phyloP scores from a whole-genome alignment of 2,329 filamentous ascomycete genomes.

The Trichoderma sp. region DNA sequence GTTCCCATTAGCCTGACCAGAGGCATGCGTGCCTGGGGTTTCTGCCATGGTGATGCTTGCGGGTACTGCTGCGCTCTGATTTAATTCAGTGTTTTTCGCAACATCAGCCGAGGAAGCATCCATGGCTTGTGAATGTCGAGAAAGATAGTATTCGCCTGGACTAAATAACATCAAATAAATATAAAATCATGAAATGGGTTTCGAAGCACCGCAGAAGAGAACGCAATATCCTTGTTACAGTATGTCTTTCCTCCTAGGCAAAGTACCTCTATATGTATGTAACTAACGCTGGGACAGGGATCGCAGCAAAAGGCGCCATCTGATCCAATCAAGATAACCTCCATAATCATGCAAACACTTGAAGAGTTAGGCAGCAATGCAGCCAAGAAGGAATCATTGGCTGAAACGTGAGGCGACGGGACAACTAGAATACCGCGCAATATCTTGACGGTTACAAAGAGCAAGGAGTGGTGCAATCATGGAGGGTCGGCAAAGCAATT shows the following conservation, averaged over 20 bases:
- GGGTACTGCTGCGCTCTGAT: background rate
- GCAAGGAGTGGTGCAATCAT: background rate
- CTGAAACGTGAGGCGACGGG: background rate
- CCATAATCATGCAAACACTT: background rate
- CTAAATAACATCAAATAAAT: background rate
- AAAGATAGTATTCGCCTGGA: background rate
- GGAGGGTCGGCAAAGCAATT: background rate
- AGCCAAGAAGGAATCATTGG: background rate
- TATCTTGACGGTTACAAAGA: background rate
- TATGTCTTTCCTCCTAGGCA: background rate
- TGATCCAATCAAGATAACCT: background rate
- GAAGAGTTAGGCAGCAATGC: background rate
- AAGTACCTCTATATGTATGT: background rate
- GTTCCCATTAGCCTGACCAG: background rate
- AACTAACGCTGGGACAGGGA: background rate
- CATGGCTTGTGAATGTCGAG: background rate
- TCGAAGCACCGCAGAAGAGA: background rate
- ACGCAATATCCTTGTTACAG: background rate
- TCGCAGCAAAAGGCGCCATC: background rate
- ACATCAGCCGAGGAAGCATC: background rate
- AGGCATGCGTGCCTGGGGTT: too few species aligned
- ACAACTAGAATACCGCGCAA: background rate
- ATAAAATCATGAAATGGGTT: background rate
- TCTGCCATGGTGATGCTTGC: background rate
- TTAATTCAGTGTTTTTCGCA: background rate